These are phyloP conservation scores for Friedmanniomyces endolithicus DNA, from an alignment of 495 filamentous ascomycete species.

Conservation along the genomic window DNA sequence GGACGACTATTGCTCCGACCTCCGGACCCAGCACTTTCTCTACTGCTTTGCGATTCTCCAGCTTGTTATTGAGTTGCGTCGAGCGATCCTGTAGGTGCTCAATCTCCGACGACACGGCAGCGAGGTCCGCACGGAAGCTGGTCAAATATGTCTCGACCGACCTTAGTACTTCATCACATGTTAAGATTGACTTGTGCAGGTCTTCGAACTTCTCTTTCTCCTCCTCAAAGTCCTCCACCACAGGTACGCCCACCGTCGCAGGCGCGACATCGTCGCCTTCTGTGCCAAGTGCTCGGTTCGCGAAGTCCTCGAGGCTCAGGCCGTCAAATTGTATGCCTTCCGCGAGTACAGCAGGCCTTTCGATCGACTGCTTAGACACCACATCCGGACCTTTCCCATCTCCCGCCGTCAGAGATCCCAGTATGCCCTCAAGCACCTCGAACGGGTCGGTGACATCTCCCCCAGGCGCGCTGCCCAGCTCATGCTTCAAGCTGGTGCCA, in stretches of 20 bases:
- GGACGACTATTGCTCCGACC: constrained; percentile 81
- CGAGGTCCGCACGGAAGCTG: constrained; percentile 84
- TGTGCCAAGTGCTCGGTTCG: constrained; percentile 24
- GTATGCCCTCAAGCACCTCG: constrained; percentile 55
- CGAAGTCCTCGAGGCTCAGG: constrained; percentile 62
- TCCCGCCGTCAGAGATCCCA: constrained; percentile 41
- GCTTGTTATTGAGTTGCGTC: constrained; percentile 64
- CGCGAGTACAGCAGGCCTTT: constrained; percentile 37
- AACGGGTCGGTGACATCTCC: constrained; percentile 53
- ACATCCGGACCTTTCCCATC: constrained; percentile 6
- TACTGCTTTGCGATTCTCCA: constrained; percentile 79
- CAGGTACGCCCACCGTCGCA: constrained; percentile 38
- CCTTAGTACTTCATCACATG: constrained; percentile 84
- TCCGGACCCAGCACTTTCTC: constrained; percentile 80
- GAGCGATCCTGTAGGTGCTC: constrained; percentile 84
- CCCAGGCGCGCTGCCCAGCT: constrained; percentile 36
- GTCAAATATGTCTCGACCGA: constrained; percentile 87
- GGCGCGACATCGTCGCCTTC: constrained; percentile 29
- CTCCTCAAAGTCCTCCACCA: constrained; percentile 69
- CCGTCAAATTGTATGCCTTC: constrained; percentile 69
- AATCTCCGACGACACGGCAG: constrained; percentile 84
- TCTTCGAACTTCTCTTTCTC: constrained; percentile 86
- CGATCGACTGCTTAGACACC: constrained; percentile 20
- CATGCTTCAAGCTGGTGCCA: constrained; percentile 51
- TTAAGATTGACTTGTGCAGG: constrained; percentile 72